Base-by-base conservation (phyloP, 108 stramenopile species). In the Skeletonema tropicum region DNA sequence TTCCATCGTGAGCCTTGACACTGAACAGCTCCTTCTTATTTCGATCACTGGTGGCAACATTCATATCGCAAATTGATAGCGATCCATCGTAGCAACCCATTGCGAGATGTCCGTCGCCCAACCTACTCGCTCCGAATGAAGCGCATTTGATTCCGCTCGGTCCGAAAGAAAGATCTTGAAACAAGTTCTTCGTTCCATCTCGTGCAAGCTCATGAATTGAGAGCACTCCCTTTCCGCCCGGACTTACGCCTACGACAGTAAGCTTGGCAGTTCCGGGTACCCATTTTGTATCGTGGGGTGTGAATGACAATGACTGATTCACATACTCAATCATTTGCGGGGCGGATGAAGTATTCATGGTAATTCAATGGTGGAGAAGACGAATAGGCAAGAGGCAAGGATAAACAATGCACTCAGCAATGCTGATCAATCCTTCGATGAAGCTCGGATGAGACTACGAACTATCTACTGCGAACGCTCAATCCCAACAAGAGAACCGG, bases 281-380 rank as follows among this genome's bases (percentile, higher is more conserved):
- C 89, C 89, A 96, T 59, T 85, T 87, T 14, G 87, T 89, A 49
- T 94, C 92, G 58, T 90, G 89, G 3, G 96, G 90, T 8, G 96
- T 95, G 74, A 88, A 95, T 29, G 71, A 79, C 13, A 95, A 64
- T 49, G 81, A 75, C 83, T 83, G 80, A 17, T 49, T 72, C 32
- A 81, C 82, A 80, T 96, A 93, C 70, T 96, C 96, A 52, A 96
- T 94, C 69, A 96, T 85, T 66, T 95, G 92, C 14, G 96, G 96
- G 26, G 96, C 94, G 25, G 94, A 88, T 15, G 91, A 93, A 5
- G 88, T 89, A 57, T 94, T 91, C 94, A 96, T 94, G 21, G 31
- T 69, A 48, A 12, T n/a, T 35, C 35, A 35, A n/a, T n/a, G n/a
- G n/a, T n/a, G n/a, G n/a, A n/a, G n/a, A n/a, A n/a, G n/a, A n/a